Evolutionary conservation across 192 early-diverging fungal species (phyloP).

Genomic region (Podila horticola): DNA sequence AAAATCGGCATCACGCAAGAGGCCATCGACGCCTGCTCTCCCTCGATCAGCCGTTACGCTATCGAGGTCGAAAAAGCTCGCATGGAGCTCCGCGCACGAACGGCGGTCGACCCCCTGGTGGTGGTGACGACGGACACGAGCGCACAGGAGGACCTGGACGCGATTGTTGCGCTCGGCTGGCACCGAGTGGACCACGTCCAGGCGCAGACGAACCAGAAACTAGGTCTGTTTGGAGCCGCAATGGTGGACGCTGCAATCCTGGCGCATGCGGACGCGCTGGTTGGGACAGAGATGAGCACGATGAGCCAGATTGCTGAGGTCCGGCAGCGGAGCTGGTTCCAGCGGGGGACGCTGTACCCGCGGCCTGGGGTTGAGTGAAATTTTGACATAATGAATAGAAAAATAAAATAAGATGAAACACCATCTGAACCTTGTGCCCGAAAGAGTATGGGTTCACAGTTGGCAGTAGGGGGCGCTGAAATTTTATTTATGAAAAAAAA

Average conservation of each 20-base stretch:
- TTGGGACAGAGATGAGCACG: not conserved
- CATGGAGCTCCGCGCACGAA: not conserved
- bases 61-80: not conserved
- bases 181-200: not conserved
- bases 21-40: not conserved
- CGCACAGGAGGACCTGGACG: not conserved
- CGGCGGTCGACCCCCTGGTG: not conserved
- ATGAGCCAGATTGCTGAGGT: not conserved
- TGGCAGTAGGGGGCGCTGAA: too few relatives aligned
- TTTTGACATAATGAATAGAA: too few relatives aligned
- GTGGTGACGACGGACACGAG: not conserved
- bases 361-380: not conserved
- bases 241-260: not conserved
- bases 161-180: not conserved
- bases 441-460: too few relatives aligned
- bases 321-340: constrained; percentile 1
- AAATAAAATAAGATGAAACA: too few relatives aligned
- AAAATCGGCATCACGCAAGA: not conserved
- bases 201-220: not conserved
- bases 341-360: not conserved
- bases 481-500: too few relatives aligned
- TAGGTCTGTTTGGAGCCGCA: not conserved
- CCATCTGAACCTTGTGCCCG: too few relatives aligned
- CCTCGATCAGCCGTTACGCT: not conserved
- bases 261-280: not conserved